A percentile compares a stretch with the other conserved stretches of the same genome.
Evolutionary conservation across 2,329 filamentous ascomycete species (phyloP).

Genomic region (Ceratocystiopsis minuta): DNA sequence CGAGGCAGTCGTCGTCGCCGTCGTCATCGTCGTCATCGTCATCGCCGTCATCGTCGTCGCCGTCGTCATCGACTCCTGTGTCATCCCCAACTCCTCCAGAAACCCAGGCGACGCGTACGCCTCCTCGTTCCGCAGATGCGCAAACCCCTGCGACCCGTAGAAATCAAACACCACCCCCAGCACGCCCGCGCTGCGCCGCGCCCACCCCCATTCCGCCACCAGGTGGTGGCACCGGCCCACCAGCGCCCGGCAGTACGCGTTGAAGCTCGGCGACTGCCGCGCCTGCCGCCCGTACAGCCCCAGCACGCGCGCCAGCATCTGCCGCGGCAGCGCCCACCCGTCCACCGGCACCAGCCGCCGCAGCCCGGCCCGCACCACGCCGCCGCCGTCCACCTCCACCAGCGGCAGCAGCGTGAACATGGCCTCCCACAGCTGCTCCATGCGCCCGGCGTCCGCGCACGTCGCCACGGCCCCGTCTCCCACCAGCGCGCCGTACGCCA

Average conservation of each 20-base stretch:
- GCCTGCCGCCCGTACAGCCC: conserved; percentile 36
- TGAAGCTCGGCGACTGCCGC: conserved; percentile 42
- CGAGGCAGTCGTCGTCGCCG: too few relatives aligned
- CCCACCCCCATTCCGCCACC: conserved; percentile 48
- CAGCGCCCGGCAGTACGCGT: conserved; percentile 43
- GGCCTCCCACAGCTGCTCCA: conserved; percentile 39
- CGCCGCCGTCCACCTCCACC: conserved; percentile 37
- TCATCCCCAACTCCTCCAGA: conserved; percentile 30
- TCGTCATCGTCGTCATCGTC: too few relatives aligned
- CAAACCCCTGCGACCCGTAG: conserved; percentile 43
- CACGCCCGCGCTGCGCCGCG: conserved; percentile 32
- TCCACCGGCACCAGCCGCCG: conserved; percentile 26
- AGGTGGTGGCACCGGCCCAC: conserved; percentile 44
- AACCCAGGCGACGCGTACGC: conserved; percentile 42
- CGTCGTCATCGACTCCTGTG: too few relatives aligned
- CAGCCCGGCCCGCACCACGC: conserved; percentile 25
- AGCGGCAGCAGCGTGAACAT: conserved; percentile 45
- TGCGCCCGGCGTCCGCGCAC: conserved; percentile 23
- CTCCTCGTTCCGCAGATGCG: conserved; percentile 47
- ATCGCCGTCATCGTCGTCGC: too few relatives aligned
- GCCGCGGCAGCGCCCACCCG: conserved; percentile 43
- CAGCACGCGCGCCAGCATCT: conserved; percentile 37
- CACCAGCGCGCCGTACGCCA: conserved; percentile 27
- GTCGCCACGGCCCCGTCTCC: conserved; percentile 15
- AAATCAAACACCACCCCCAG: conserved; percentile 49